phyloP scores from a whole-genome alignment of 2,329 filamentous ascomycete species.

The Arthrobotrys iridis region DNA sequence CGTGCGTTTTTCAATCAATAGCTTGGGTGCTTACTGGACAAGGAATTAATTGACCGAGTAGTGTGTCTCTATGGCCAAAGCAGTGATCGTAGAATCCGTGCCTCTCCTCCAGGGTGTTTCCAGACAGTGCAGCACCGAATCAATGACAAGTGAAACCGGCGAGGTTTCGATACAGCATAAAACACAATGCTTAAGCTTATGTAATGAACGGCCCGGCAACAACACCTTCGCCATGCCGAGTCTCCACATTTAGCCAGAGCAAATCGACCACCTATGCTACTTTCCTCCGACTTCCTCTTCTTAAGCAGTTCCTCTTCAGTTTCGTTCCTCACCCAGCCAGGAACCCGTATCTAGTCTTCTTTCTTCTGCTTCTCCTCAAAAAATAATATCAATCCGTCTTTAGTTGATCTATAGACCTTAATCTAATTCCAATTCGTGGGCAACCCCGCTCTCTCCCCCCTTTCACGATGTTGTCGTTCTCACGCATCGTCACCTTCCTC shows the following conservation, averaged over 20 bases:
- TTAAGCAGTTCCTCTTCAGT: background rate
- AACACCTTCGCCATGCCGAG: constrained; percentile 12
- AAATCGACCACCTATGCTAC: constrained; percentile 45
- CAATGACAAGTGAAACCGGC: too few relatives aligned
- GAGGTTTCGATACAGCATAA: background rate
- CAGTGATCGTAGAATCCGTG: too few relatives aligned
- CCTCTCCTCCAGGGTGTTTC: too few relatives aligned
- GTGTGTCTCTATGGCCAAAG: too few relatives aligned
- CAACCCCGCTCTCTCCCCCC: constrained; percentile 14
- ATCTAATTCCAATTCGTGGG: constrained; percentile 10
- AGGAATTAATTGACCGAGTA: too few relatives aligned
- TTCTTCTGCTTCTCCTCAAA: background rate
- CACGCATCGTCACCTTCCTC: constrained; percentile 76
- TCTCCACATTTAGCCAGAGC: constrained; percentile 33
- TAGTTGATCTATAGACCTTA: constrained; percentile 33
- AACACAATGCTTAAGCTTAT: too few relatives aligned
- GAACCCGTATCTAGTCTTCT: constrained; percentile 25
- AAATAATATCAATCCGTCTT: background rate
- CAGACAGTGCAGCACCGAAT: too few relatives aligned
- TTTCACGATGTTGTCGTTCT: constrained; percentile 76
- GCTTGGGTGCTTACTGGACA: too few relatives aligned
- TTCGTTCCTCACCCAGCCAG: constrained; percentile 18
- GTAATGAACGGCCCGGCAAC: background rate
- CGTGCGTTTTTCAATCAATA: too few relatives aligned
- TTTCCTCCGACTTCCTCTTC: background rate